These are phyloP conservation scores for Dioscorea alata DNA, from an alignment of 106 monocot genomes.

Conservation along the genomic window DNA sequence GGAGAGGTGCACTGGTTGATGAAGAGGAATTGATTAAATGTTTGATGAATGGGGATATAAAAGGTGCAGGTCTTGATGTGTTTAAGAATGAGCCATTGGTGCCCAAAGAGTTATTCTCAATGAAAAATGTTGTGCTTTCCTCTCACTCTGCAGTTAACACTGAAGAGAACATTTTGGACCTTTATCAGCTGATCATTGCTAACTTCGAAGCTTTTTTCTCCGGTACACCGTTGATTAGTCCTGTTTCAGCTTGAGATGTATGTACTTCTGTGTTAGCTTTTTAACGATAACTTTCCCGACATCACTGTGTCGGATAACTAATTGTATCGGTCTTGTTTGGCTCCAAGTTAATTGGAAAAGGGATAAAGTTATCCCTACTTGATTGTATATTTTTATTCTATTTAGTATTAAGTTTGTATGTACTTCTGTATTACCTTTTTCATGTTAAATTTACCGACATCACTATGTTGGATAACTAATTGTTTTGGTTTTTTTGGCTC, in stretches of 20 bases:
- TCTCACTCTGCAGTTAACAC: slow-evolving; percentile 36
- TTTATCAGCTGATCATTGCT: slow-evolving; percentile 13
- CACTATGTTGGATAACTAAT: too few species aligned
- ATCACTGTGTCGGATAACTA: too few species aligned
- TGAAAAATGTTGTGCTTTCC: slow-evolving; percentile 66
- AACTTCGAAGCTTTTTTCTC: slow-evolving; percentile 74
- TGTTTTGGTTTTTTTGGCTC: too few species aligned
- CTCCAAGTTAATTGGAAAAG: too few species aligned
- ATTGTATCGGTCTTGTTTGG: too few species aligned
- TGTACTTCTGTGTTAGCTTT: too few species aligned
- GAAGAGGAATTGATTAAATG: slow-evolving; percentile 29
- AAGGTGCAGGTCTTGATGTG: slow-evolving; percentile 75
- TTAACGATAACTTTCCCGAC: too few species aligned
- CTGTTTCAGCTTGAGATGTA: slow-evolving; percentile 4
- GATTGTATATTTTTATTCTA: too few species aligned
- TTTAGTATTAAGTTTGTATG: too few species aligned
- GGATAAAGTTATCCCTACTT: too few species aligned
- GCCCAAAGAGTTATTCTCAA: slow-evolving; percentile 32
- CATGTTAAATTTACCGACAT: too few species aligned
- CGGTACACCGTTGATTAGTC: slow-evolving; percentile 35
- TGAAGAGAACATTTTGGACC: slow-evolving; percentile 10
- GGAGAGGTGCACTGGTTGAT: slow-evolving; percentile 33
- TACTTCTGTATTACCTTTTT: too few species aligned
- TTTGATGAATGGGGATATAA: slow-evolving; percentile 38
- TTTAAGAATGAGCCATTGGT: slow-evolving; percentile 55